Evolutionary conservation across 306 rosid species (phyloP), one percentile per base, ranked within the genome.

Genomic region (Potentilla sterilis): DNA sequence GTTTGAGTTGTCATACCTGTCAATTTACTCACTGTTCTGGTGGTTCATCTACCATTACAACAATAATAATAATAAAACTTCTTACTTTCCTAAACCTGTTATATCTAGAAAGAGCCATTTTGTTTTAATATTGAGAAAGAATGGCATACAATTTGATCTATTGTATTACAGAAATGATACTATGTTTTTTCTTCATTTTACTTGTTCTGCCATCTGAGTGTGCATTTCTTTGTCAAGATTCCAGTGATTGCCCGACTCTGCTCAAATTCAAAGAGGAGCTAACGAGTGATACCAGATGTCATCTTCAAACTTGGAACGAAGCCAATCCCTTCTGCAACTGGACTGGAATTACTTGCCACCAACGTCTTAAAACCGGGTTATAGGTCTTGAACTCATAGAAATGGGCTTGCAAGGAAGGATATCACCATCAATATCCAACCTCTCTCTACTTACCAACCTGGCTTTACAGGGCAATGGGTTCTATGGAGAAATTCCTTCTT

Each of bases 241-340:
- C 54, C 70, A 75, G 9, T 6, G 76, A 75, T 55, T 80, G 79
- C 71, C 62, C 2, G 21, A 9, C 67, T 18, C 79, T 80, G 28
- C 83, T 80, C 62, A 62, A 34, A 52, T 80, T 80, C 76, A 74
- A 68, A 49, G 34, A 75, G 21, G 65, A 64, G 32, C 35, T 80
- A 46, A 46, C 35, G 38, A 40, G 71, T 49, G 83, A 80, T 59
- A 75, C 79, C 9, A 5, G 46, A 18, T 76, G 41, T 18, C 70
- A 80, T 80, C 83, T 80, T 8, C 67, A 80, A 40, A 58, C 65
- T 6, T 80, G 79, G 79, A 75, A 58, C n/a, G n/a, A 18, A 47
- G 75, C 40, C 41, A 80, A 75, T 75, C 83, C 79, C 51, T 69
- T 80, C 48, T 80, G 79, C 79, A 80, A 80, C 79, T 80, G 83